A percentile compares a stretch with the other conserved stretches of the same genome.
These are phyloP conservation scores for Calocera cornea DNA, from an alignment of 768 basidiomycete species.

Conservation along the genomic window DNA sequence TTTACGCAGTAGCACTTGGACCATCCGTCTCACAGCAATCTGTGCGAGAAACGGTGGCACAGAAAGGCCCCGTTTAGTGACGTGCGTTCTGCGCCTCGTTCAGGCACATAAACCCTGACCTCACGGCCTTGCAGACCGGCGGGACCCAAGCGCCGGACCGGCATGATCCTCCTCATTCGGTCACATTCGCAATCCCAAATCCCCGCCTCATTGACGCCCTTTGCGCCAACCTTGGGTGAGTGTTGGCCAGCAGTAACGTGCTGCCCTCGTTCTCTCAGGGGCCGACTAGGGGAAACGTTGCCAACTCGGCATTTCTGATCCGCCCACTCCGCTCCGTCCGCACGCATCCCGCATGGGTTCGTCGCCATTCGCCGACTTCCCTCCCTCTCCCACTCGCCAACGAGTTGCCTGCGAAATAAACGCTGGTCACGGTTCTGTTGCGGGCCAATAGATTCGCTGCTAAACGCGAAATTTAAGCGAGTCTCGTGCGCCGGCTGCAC, in stretches of 20 bases:
- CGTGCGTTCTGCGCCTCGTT: background rate
- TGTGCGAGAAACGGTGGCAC: background rate
- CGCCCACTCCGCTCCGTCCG: background rate
- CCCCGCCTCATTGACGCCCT: background rate
- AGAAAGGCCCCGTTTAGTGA: background rate
- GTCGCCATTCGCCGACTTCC: background rate
- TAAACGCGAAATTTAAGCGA: background rate
- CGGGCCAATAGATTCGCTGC: background rate
- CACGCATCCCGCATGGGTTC: background rate
- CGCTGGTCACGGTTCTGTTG: background rate
- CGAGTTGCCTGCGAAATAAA: background rate
- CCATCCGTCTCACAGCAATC: background rate
- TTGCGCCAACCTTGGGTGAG: background rate
- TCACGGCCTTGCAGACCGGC: background rate
- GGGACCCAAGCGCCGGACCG: slow-evolving; percentile 2
- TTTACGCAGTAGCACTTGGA: background rate
- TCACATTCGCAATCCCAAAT: background rate
- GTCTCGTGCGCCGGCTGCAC: background rate
- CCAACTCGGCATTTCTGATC: background rate
- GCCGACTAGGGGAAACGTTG: background rate
- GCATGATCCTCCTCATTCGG: background rate
- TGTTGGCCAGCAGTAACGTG: background rate
- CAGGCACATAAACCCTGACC: background rate
- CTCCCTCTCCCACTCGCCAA: too few relatives aligned
- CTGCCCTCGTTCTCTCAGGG: background rate